Evolutionary conservation across 139 green algal species (phyloP), one percentile per base, ranked within the genome.

Genomic region (Chlamydomonas schloesseri): DNA sequence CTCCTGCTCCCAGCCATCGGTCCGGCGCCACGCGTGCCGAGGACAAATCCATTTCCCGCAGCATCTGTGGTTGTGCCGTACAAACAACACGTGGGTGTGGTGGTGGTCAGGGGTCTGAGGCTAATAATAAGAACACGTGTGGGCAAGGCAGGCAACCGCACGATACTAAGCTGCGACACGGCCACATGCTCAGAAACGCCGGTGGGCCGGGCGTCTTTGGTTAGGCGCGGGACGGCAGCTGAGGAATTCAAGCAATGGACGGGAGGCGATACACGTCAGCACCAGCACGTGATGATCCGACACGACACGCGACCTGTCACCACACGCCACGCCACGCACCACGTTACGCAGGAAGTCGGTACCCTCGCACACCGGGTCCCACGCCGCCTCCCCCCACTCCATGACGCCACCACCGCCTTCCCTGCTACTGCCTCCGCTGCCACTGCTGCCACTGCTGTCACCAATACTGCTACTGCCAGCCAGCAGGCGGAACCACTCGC

Each of bases 1-100:
- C n/a, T n/a, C n/a, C n/a, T n/a, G n/a, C n/a, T n/a, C 73, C 34
- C 64, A 89, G 72, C 88, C 83, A 89, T 17, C 73, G 78, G 60
- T 88, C 73, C 10, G 88, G 88, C 0, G 74, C 29, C 34, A 89
- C n/a, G 26, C 71, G 60, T 1, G 73, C 67, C 3, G 65, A 68
- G 0, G 83, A 57, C 26, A 89, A 28, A 55, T 89, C 85, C 37
- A 83, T 29, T 29, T 82, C 62, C 3, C 42, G 74, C 36, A 89
- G 53, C 76, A 80, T 87, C 81, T 87, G 68, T 17, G 17, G 2
- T 18, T 9, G 13, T 21, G 37, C 1, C 21, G 29, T 26, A 6
- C 1, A 53, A 20, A 15, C 33, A 15, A 4, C 3, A 28, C 34
- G 34, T 2, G 68, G 33, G 68, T 28, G 23, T 28, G 37, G 3